These are phyloP conservation scores for Rhodotorula sp. DNA, from an alignment of 1,284 basidiomycete species.

Conservation along the genomic window DNA sequence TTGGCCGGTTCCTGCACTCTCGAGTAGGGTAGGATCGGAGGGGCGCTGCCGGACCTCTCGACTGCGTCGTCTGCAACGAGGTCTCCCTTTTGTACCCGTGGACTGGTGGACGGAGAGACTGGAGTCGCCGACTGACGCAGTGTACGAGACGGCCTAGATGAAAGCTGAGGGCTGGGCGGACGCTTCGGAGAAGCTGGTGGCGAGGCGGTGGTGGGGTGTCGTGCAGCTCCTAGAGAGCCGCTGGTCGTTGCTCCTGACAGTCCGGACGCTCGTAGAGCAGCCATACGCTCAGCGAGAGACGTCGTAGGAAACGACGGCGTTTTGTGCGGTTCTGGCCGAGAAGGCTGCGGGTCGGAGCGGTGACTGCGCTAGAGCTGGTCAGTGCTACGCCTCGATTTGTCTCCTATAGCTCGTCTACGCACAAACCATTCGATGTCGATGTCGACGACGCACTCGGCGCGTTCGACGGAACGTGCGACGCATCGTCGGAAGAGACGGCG, in stretches of 20 bases:
- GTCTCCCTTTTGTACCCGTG: neutral
- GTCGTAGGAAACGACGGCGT: constrained; percentile 7
- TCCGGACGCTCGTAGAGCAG: constrained; percentile 7
- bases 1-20: constrained; percentile 13
- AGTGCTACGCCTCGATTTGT: neutral
- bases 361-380: neutral
- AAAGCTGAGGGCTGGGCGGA: neutral
- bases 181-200: neutral
- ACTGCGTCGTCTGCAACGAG: constrained; percentile 16
- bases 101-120: constrained; percentile 1
- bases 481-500: too few species aligned
- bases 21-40: constrained; percentile 21
- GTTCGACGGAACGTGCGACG: neutral
- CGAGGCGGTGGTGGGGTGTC: neutral
- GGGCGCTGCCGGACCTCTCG: constrained; percentile 31
- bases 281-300: constrained; percentile 21
- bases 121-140: neutral
- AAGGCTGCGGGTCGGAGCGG: neutral
- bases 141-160: neutral
- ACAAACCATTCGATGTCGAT: neutral
- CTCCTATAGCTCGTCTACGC: neutral
- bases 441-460: neutral
- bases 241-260: neutral
- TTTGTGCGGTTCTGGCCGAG: neutral
- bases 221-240: neutral